Conservation (phyloP, 2,329 filamentous ascomycete species). For the Xylaria sp. region DNA sequence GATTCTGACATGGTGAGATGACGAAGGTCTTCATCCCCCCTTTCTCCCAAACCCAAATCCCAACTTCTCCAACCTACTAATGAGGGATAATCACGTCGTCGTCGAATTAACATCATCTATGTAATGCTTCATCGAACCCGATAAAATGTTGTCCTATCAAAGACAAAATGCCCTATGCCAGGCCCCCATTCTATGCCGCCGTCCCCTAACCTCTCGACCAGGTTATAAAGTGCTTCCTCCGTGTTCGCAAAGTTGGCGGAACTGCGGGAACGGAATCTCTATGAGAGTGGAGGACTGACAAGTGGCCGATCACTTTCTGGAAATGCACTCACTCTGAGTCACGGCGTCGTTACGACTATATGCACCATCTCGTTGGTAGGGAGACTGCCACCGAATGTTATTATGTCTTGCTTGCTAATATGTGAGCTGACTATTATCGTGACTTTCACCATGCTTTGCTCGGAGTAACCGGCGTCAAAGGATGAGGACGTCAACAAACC, state of each 20-base stretch:
- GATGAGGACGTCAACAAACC: constrained; percentile 2
- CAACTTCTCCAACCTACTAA: constrained; percentile 5
- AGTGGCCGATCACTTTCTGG: background rate
- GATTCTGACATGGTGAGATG: constrained; percentile 1
- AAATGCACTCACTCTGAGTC: background rate
- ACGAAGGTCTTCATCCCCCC: background rate
- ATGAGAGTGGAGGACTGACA: background rate
- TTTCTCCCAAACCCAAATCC: background rate
- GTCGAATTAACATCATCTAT: background rate
- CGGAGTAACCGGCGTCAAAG: constrained; percentile 22
- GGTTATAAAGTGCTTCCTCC: background rate
- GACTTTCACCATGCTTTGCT: background rate
- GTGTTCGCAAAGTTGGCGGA: background rate
- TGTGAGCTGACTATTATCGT: constrained; percentile 20
- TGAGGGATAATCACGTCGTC: background rate
- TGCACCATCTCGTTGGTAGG: constrained; percentile 8
- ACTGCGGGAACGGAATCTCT: background rate
- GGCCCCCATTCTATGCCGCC: constrained; percentile 11
- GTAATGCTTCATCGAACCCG: background rate
- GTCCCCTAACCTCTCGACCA: constrained; percentile 15
- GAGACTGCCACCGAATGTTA: background rate
- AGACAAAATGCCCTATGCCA: background rate
- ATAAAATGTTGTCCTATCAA: background rate
- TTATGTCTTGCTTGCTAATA: constrained; percentile 4
- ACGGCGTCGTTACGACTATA: constrained; percentile 2